Base-by-base conservation (phyloP, 164 flowering plant genomes). In the Piper betle region DNA sequence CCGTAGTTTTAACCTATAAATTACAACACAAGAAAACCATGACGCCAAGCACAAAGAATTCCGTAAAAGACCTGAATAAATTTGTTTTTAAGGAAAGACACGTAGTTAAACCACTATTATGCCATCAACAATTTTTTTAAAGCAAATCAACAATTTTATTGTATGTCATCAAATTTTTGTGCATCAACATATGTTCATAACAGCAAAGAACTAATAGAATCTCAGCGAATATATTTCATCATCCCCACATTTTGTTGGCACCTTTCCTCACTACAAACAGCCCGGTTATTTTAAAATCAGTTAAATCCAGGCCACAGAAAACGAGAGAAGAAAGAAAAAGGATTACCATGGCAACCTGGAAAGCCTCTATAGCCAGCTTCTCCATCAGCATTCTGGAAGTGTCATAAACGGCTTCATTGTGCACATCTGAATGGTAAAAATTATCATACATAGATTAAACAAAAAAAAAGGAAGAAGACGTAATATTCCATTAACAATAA, bases 291-390 rank as follows among this genome's bases (percentile, higher is more conserved):
- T 25, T 25, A 25, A 25, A 25, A 25, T 25, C 33, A 25, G 33
- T 25, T 25, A 25, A 25, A 25, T 25, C 33, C 33, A 0, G 33
- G 33, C 33, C 33, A 25, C 2, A 25, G 33, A 25, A 25, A 25
- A 25, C 33, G 33, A 25, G 33, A 25, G 33, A 8, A 54, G 33
- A 17, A 20, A 54, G 25, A 25, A 25, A 25, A 25, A 19, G 43
- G 25, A 82, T 59, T 25, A 89, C 98, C 98, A 86, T 84, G 64
- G 84, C 78, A 55, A 84, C 87, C 72, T 83, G 73, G 4, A 78
- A 75, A 18, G 98, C 98, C 75, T 89, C 96, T n/a, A 82, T 73
- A 0, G 95, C 86, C 46, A 92, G 80, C 69, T 79, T 79, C 77
- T 88, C 91, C 86, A 88, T 80, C 10, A 92, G 74, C 2, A 7